Evolutionary conservation across 306 rosid genomes (phyloP), one percentile per base, ranked within the genome.

Genomic region (Benincasa hispida): DNA sequence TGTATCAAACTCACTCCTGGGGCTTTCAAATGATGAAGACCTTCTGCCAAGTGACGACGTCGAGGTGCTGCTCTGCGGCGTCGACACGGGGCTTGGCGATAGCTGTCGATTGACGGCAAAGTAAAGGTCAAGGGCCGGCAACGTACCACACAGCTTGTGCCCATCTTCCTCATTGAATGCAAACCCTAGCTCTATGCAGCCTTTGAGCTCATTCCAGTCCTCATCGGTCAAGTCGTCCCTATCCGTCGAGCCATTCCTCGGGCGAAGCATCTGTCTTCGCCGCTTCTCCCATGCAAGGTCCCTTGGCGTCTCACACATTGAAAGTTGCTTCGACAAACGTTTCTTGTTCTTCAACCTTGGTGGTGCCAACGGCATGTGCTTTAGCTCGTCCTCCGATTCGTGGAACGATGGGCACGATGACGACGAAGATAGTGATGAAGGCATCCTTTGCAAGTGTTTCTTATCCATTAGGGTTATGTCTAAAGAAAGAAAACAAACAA

Each of bases 121-220:
- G 54, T 94, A 94, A 5, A 94, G 91, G 76, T 94, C 99, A 0
- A 94, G 91, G 53, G 99, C 99, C 0, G 99, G 99, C 82, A 94
- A 84, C 4, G 99, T 94, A 37, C 83, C 81, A 58, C 96, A 87
- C 3, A 94, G 67, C 22, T 51, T 82, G 27, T 92, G 98, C 3
- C 95, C 96, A 12, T 90, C 90, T 76, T 92, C 99, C 51, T 94
- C 99, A 5, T 89, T 92, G 83, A 94, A 94, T 24, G 97, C 97
- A 45, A 94, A 94, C 25, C 99, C 99, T 6, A 94, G 84, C 74
- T 94, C 97, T 25, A 94, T 94, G 19, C 87, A 87, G 0, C 97
- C 99, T 78, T 87, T 94, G 0, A 94, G 96, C 84, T 94, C 99
- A 5, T 81, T 39, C 6, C 91, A 75, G 30, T 94, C 99, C 47